These are phyloP conservation scores for Penicillium tannophilum DNA, from an alignment of 495 filamentous ascomycete species.

Conservation along the genomic window DNA sequence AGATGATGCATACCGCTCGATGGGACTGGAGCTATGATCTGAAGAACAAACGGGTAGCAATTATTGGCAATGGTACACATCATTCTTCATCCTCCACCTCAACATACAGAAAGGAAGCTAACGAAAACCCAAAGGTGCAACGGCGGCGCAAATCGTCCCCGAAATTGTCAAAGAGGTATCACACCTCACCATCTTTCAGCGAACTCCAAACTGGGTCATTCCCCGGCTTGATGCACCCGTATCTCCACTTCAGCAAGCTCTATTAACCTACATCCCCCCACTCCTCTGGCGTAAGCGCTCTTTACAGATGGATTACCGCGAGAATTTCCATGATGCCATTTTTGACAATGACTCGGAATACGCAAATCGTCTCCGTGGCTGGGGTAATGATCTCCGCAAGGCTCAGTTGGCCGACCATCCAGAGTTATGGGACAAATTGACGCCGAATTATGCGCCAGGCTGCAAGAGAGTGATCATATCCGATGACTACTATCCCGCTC, in stretches of 20 bases:
- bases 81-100: too few species aligned
- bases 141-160: constrained; percentile 71
- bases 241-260: constrained; percentile 35
- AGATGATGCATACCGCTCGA: constrained; percentile 56
- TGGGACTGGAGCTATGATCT: constrained; percentile 55
- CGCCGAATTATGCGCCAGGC: constrained; percentile 52
- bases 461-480: constrained; percentile 59
- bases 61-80: constrained; percentile 55
- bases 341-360: constrained; percentile 35
- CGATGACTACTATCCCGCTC: constrained; percentile 57
- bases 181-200: constrained; percentile 65
- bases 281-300: constrained; percentile 51
- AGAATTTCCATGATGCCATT: constrained; percentile 43
- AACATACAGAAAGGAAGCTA: not conserved
- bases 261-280: constrained; percentile 47
- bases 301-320: constrained; percentile 49
- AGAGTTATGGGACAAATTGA: constrained; percentile 51
- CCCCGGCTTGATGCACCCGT: constrained; percentile 47
- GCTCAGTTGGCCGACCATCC: constrained; percentile 39
- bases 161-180: constrained; percentile 57
- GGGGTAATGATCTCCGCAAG: constrained; percentile 33
- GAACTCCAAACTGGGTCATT: constrained; percentile 68
- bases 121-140: constrained; percentile 51
- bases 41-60: constrained; percentile 51
- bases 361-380: constrained; percentile 34